A percentile compares a stretch with the other conserved stretches of the same genome.
phyloP scores from a whole-genome alignment of 305 asterid genomes.

The Fraxinus latifolia region DNA sequence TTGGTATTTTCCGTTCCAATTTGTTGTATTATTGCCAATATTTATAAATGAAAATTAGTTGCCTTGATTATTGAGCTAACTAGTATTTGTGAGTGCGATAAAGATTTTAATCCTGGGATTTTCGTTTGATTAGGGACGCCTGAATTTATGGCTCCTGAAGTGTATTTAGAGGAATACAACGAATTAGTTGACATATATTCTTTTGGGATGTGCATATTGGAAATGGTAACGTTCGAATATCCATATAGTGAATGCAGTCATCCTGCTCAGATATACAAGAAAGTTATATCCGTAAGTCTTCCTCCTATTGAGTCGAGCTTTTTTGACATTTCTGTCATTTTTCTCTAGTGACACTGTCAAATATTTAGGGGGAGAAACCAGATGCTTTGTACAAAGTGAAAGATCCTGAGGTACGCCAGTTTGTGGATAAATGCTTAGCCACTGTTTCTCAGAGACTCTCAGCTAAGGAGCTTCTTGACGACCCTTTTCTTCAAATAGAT shows the following conservation, averaged over 20 bases:
- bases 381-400: slow-evolving; percentile 70
- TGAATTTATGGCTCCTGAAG: slow-evolving; percentile 74
- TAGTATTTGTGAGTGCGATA: neutral
- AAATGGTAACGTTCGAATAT: slow-evolving; percentile 50
- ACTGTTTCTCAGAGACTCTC: slow-evolving; percentile 63
- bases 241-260: slow-evolving; percentile 48
- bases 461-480: slow-evolving; percentile 81
- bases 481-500: slow-evolving; percentile 68
- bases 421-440: slow-evolving; percentile 87
- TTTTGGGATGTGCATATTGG: slow-evolving; percentile 53
- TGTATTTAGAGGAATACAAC: slow-evolving; percentile 50
- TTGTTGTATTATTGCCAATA: neutral
- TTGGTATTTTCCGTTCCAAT: slow-evolving; percentile 39
- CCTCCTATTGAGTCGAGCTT: neutral
- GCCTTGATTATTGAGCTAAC: neutral
- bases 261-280: slow-evolving; percentile 57
- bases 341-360: neutral
- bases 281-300: slow-evolving; percentile 43
- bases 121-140: slow-evolving; percentile 51
- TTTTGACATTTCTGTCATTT: neutral
- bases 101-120: neutral
- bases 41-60: neutral
- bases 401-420: slow-evolving; percentile 73
- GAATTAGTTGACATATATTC: slow-evolving; percentile 54
- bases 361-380: slow-evolving; percentile 70